A percentile compares a stretch with the other conserved stretches of the same genome.
Conservation (phyloP, 169 alveolate species). For the Perkinsus marinus region DNA sequence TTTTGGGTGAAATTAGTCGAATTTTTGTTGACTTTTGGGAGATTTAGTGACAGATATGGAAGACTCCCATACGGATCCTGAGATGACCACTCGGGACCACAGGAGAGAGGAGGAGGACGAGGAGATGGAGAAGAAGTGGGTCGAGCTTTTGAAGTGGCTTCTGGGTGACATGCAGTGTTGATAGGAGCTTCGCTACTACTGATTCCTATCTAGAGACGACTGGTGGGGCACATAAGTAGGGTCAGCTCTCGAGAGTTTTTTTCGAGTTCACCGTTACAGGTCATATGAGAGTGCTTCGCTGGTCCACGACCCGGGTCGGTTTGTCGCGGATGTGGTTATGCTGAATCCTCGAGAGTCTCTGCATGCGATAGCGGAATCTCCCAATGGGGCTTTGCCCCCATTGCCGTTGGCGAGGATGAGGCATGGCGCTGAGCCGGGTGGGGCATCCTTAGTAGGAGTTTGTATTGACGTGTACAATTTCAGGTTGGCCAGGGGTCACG, state of each 20-base stretch:
- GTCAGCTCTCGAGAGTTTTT: no score
- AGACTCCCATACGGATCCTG: not conserved
- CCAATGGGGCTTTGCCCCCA: not conserved
- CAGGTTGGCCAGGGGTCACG: not conserved
- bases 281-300: not conserved
- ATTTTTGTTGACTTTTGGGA: not conserved
- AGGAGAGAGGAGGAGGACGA: not conserved
- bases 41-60: not conserved
- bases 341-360: not conserved
- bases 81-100: not conserved
- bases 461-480: not conserved
- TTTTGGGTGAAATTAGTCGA: not conserved
- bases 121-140: not conserved
- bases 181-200: no score
- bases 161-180: not conserved
- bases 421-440: not conserved
- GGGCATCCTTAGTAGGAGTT: not conserved
- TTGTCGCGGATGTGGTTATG: not conserved
- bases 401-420: not conserved
- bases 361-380: not conserved
- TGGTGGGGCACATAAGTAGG: no score
- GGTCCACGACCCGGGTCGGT: not conserved
- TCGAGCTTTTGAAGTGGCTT: not conserved
- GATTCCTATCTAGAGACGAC: no score
- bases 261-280: no score